Evolutionary conservation across 352 stramenopile genomes (phyloP).

Genomic region (Elongisporangium anandrum): DNA sequence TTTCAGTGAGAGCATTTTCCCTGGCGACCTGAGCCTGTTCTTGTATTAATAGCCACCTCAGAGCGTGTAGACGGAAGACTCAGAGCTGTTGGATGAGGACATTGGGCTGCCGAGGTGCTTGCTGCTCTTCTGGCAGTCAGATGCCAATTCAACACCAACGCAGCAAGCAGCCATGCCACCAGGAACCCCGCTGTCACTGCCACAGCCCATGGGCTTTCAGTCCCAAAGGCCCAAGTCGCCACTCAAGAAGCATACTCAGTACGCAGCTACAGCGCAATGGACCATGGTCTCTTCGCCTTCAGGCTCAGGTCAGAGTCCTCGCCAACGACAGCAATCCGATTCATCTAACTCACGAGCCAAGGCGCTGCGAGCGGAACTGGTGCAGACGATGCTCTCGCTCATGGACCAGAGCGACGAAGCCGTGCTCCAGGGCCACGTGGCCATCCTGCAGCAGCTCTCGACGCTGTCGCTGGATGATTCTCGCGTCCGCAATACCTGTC

Average conservation of each 20-base stretch:
- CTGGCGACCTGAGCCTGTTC: neutral
- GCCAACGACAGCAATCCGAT: slow-evolving; percentile 4
- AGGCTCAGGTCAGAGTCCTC: neutral
- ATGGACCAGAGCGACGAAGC: slow-evolving; percentile 51
- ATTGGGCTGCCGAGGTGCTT: neutral
- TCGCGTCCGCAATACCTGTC: slow-evolving; percentile 29
- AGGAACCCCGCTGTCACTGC: slow-evolving; percentile 5
- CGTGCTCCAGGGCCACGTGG: slow-evolving; percentile 37
- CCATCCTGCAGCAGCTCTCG: slow-evolving; percentile 41
- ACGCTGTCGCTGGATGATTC: slow-evolving; percentile 35
- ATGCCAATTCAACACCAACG: slow-evolving; percentile 14
- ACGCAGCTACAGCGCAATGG: slow-evolving; percentile 11
- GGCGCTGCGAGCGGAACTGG: slow-evolving; percentile 33
- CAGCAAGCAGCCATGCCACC: slow-evolving; percentile 6
- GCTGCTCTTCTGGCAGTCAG: slow-evolving; percentile 2
- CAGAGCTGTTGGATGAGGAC: neutral
- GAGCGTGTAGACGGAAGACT: neutral
- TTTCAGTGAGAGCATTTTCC: neutral
- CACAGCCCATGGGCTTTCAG: slow-evolving; percentile 5
- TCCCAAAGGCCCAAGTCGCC: slow-evolving; percentile 24
- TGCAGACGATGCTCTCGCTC: slow-evolving; percentile 49
- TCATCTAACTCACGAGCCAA: neutral
- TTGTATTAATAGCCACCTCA: neutral
- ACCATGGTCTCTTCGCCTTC: neutral
- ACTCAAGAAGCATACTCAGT: slow-evolving; percentile 52